phyloP scores from a whole-genome alignment of 2,329 filamentous ascomycete species.

The Talaromyces rugulosus region DNA sequence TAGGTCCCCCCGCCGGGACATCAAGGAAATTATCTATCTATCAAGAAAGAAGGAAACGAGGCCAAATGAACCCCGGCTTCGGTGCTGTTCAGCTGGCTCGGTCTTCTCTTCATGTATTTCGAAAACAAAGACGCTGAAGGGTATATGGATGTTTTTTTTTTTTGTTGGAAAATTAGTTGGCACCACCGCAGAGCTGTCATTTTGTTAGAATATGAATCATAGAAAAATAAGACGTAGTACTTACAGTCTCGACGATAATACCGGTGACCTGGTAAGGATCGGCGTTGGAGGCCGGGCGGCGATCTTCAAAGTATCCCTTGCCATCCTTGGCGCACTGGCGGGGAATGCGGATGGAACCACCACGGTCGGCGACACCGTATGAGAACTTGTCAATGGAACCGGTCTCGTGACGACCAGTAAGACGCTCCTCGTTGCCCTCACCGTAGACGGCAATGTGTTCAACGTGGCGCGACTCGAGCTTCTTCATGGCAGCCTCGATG shows the following conservation, averaged over 20 bases:
- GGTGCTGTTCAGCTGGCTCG: neutral
- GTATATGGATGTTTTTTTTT: neutral
- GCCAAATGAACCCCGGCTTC: neutral
- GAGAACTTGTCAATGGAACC: conserved; percentile 89
- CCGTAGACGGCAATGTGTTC: conserved; percentile 93
- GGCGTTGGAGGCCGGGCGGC: conserved; percentile 77
- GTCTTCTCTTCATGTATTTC: neutral
- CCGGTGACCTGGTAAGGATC: conserved; percentile 82
- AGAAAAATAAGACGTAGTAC: conserved; percentile 8
- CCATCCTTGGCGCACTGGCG: conserved; percentile 79
- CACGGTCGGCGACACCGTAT: conserved; percentile 93
- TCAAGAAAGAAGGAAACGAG: neutral
- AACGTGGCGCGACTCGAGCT: conserved; percentile 69
- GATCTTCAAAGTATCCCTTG: conserved; percentile 91
- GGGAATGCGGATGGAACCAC: conserved; percentile 88
- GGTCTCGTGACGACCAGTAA: conserved; percentile 93
- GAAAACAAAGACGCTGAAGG: conserved; percentile 1
- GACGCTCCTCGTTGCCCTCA: conserved; percentile 89
- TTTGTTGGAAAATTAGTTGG: conserved; percentile 38
- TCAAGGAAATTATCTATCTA: neutral
- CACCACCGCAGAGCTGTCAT: conserved; percentile 36
- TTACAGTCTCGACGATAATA: conserved; percentile 70
- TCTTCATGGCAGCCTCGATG: conserved; percentile 84
- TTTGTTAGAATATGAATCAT: conserved; percentile 10
- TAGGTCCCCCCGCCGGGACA: neutral